phyloP scores from a whole-genome alignment of 2,329 filamentous ascomycete genomes.

The Fusarium tuaranense region DNA sequence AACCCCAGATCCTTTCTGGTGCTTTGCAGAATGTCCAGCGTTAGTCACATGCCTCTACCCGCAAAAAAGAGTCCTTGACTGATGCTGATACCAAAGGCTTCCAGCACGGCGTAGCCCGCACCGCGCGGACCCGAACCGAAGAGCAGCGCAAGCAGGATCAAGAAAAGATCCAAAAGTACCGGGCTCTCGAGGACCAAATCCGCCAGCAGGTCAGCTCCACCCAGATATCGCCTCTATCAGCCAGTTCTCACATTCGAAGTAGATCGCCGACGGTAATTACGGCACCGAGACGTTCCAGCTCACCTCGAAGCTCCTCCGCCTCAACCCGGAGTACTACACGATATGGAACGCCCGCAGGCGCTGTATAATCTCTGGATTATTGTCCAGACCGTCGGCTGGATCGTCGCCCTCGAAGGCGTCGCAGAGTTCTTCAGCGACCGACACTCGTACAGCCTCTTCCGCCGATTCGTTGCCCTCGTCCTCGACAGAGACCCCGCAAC shows the following conservation, averaged over 20 bases:
- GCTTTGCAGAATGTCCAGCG: conserved; percentile 39
- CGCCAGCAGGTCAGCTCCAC: conserved; percentile 68
- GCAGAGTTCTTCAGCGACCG: conserved; percentile 65
- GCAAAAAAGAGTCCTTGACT: conserved; percentile 24
- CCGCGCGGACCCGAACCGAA: conserved; percentile 70
- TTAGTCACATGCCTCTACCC: conserved; percentile 18
- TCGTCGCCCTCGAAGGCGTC: conserved; percentile 66
- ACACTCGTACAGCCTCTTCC: conserved; percentile 71
- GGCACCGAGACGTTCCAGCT: conserved; percentile 71
- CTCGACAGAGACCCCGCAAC: conserved; percentile 63
- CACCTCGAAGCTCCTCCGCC: conserved; percentile 77
- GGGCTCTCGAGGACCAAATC: conserved; percentile 75
- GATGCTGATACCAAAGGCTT: conserved; percentile 41
- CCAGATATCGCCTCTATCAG: no score
- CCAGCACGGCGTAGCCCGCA: conserved; percentile 87
- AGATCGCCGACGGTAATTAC: conserved; percentile 59
- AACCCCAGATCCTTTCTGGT: background rate
- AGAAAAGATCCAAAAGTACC: conserved; percentile 82
- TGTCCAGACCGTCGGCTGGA: conserved; percentile 64
- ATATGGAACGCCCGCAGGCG: conserved; percentile 90
- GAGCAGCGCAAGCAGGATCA: conserved; percentile 78
- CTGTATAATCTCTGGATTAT: conserved; percentile 70
- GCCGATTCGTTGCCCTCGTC: conserved; percentile 68
- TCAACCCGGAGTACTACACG: conserved; percentile 91
- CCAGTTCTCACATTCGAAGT: conserved; percentile 27